phyloP scores from a whole-genome alignment of 257 asterid genomes.

The Orobanche coerulescens region DNA sequence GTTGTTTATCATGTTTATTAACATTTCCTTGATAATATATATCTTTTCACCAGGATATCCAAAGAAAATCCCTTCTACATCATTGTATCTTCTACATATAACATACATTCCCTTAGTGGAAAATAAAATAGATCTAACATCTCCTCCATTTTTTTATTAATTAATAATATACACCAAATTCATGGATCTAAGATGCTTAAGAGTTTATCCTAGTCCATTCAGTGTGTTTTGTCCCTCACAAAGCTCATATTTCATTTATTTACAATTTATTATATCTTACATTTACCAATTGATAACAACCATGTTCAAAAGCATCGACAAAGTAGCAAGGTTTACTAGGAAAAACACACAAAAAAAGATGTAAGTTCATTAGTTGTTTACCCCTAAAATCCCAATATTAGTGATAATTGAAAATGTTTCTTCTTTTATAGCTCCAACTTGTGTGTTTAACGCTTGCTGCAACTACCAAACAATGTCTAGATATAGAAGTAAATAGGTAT shows the following conservation, averaged over 20 bases:
- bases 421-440: conserved; percentile 8
- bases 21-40: no score
- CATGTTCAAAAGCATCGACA: not conserved
- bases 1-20: no score
- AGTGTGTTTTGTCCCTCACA: not conserved
- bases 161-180: not conserved
- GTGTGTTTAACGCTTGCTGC: conserved; percentile 1
- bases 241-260: not conserved
- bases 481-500: not conserved
- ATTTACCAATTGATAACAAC: not conserved
- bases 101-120: not conserved
- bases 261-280: not conserved
- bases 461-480: not conserved
- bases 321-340: not conserved
- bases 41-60: no score
- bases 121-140: not conserved
- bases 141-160: not conserved
- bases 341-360: not conserved
- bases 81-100: no score
- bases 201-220: not conserved
- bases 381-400: conserved; percentile 11
- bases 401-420: not conserved
- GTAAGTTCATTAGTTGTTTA: not conserved
- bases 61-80: no score
- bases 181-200: not conserved